Evolutionary conservation across 805 yeast species (phyloP).

Genomic region (Ogataea dorogensis): DNA sequence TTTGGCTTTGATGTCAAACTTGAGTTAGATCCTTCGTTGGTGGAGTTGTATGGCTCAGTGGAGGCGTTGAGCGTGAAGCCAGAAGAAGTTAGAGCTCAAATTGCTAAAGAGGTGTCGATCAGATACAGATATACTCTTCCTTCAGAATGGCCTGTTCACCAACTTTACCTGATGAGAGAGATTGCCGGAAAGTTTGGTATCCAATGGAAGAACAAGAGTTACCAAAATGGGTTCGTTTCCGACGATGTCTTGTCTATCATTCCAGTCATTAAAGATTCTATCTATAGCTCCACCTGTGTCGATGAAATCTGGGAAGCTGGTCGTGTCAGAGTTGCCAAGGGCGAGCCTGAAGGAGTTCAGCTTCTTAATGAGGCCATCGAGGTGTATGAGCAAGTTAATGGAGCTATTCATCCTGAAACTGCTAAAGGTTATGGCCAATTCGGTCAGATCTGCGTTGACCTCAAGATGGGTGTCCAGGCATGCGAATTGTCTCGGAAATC

Average conservation of each 20-base stretch:
- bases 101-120: conserved; percentile 51
- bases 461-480: conserved; percentile 57
- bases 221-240: conserved; percentile 47
- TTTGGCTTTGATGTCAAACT: conserved; percentile 51
- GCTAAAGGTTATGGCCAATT: conserved; percentile 66
- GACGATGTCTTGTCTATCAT: conserved; percentile 67
- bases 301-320: conserved; percentile 77
- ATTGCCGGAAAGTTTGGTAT: conserved; percentile 79
- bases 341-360: conserved; percentile 54
- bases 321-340: conserved; percentile 33
- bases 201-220: conserved; percentile 66
- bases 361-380: conserved; percentile 68
- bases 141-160: conserved; percentile 45
- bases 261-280: conserved; percentile 74
- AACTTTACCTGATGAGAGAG: conserved; percentile 56
- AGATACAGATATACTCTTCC: conserved; percentile 67
- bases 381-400: conserved; percentile 80
- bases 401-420: conserved; percentile 74
- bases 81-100: conserved; percentile 39
- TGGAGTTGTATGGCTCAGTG: conserved; percentile 41
- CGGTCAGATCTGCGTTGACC: conserved; percentile 64
- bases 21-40: conserved; percentile 41
- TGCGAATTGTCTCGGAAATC: conserved; percentile 65
- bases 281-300: conserved; percentile 62
- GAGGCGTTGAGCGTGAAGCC: conserved; percentile 47